Percentiles rank a stretch among this genome's conserved stretches.
phyloP scores from a whole-genome alignment of 495 filamentous ascomycete genomes.

The Hypoxylon intermedium region DNA sequence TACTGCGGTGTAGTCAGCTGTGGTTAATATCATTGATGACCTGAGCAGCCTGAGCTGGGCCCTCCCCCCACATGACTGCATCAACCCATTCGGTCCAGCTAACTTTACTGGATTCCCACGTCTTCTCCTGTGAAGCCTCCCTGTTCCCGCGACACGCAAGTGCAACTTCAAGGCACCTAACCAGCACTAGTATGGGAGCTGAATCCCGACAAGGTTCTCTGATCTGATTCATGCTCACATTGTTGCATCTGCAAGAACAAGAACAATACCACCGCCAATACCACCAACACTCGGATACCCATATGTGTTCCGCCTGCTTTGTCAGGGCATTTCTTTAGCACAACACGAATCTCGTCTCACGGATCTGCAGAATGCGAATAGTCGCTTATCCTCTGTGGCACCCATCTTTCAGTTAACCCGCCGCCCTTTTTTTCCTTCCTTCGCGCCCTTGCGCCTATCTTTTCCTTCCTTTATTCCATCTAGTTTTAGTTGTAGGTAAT shows the following conservation, averaged over 20 bases:
- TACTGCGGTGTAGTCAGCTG: conserved; percentile 7
- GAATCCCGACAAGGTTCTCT: conserved; percentile 24
- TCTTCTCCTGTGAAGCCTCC: conserved; percentile 34
- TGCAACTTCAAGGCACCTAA: conserved; percentile 30
- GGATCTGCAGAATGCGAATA: conserved; percentile 47
- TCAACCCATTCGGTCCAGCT: conserved; percentile 27
- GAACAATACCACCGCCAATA: conserved; percentile 3
- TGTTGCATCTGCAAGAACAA: too few relatives aligned
- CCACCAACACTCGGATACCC: conserved; percentile 11
- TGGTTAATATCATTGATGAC: conserved; percentile 32
- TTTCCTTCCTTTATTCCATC: conserved; percentile 5
- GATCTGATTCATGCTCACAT: neutral
- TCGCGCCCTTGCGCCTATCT: conserved; percentile 31
- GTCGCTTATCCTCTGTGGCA: conserved; percentile 45
- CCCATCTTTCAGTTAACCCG: conserved; percentile 43
- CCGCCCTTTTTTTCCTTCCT: conserved; percentile 15
- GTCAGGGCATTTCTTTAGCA: conserved; percentile 23
- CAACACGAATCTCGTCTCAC: conserved; percentile 39
- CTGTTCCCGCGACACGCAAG: conserved; percentile 39
- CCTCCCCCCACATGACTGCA: conserved; percentile 44
- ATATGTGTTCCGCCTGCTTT: conserved; percentile 27
- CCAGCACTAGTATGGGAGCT: conserved; percentile 19
- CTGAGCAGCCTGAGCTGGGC: too few relatives aligned
- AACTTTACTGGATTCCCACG: conserved; percentile 33
- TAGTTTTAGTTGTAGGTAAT: conserved; percentile 15